These are phyloP conservation scores for Colletotrichum incanum DNA, from an alignment of 2,329 filamentous ascomycete genomes.

Conservation along the genomic window DNA sequence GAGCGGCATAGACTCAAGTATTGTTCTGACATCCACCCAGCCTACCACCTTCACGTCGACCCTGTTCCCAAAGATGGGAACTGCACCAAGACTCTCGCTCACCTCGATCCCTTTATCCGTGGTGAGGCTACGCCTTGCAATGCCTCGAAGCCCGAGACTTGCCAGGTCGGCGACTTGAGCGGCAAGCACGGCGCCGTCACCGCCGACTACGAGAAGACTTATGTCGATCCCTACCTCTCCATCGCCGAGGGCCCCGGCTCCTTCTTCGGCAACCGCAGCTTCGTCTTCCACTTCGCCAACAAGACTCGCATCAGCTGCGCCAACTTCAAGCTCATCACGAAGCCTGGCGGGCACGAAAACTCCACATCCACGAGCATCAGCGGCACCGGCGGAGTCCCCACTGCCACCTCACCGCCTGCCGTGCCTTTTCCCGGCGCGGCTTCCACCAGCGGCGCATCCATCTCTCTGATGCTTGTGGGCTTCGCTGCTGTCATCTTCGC, in stretches of 20 bases:
- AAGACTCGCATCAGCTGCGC: conserved; percentile 76
- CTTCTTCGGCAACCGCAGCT: conserved; percentile 76
- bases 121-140: conserved; percentile 76
- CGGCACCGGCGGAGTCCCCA: conserved; percentile 4
- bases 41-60: conserved; percentile 80
- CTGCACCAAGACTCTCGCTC: conserved; percentile 77
- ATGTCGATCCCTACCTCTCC: conserved; percentile 72
- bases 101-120: conserved; percentile 80
- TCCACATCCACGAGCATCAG: conserved; percentile 29
- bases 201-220: conserved; percentile 63
- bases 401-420: neutral
- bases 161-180: conserved; percentile 83
- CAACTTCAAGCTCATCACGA: conserved; percentile 65
- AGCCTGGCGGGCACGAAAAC: conserved; percentile 36
- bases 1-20: neutral
- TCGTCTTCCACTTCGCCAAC: conserved; percentile 77
- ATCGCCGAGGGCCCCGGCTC: conserved; percentile 64
- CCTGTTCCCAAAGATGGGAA: conserved; percentile 78
- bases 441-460: conserved; percentile 37
- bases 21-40: conserved; percentile 56
- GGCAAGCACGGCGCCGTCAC: conserved; percentile 79
- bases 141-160: conserved; percentile 69
- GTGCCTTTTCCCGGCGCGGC: conserved; percentile 38
- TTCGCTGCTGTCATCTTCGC: conserved; percentile 47
- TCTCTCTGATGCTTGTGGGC: conserved; percentile 34